A percentile compares a stretch with the other conserved stretches of the same genome.
Conservation (phyloP, 192 early-diverging fungal species). For the Lobosporangium transversale region DNA sequence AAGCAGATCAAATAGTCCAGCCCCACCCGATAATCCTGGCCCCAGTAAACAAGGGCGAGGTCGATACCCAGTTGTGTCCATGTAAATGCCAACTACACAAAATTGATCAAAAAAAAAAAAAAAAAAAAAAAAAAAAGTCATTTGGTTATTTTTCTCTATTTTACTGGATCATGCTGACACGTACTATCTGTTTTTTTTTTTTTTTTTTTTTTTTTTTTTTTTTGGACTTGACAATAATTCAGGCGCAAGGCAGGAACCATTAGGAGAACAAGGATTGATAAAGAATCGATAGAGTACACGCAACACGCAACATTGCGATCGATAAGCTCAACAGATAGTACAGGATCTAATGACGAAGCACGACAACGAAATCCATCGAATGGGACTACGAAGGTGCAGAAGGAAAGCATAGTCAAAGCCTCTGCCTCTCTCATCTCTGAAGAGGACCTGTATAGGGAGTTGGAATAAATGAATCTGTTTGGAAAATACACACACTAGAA, state of each 20-base stretch:
- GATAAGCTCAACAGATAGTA: not conserved
- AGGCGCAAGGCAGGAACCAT: constrained; percentile 7
- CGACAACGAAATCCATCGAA: not conserved
- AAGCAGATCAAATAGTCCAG: too few species aligned
- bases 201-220: not conserved
- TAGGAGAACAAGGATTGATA: too few species aligned
- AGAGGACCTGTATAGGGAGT: constrained; percentile 30
- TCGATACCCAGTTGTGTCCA: constrained; percentile 6
- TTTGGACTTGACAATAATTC: not conserved
- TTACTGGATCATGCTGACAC: not conserved
- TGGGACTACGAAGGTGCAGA: not conserved
- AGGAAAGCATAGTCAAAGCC: not conserved
- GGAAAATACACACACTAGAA: too few species aligned
- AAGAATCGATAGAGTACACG: too few species aligned
- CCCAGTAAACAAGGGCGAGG: too few species aligned
- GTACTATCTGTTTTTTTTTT: not conserved
- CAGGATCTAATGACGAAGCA: not conserved
- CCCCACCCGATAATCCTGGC: too few species aligned
- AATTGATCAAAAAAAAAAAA: too few species aligned
- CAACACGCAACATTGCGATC: too few species aligned
- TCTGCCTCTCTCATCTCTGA: constrained; percentile 19
- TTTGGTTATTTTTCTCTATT: not conserved
- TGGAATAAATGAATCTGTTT: too few species aligned
- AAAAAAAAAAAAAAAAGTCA: too few species aligned
- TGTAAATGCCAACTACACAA: too few species aligned